Conservation (phyloP, 1,284 basidiomycete genomes). For the Ustilago lituana region DNA sequence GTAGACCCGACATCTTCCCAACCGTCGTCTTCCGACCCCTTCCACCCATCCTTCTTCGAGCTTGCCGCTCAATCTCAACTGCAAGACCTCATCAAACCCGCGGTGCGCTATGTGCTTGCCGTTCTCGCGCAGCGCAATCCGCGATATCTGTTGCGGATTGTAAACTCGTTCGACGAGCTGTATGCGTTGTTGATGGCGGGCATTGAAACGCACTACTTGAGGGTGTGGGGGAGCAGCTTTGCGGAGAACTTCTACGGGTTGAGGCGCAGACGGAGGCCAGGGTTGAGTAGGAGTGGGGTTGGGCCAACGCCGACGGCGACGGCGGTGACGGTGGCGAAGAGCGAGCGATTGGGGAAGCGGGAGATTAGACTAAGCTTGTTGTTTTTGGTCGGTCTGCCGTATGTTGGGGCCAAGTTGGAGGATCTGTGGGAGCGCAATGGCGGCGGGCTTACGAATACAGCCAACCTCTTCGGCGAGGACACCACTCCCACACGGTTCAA, state of each 20-base stretch:
- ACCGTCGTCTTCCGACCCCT: slow-evolving; percentile 50
- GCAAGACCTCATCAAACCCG: slow-evolving; percentile 88
- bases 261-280: slow-evolving; percentile 78
- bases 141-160: slow-evolving; percentile 86
- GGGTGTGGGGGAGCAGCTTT: slow-evolving; percentile 82
- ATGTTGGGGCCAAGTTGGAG: slow-evolving; percentile 84
- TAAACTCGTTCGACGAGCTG: slow-evolving; percentile 95
- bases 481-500: slow-evolving; percentile 1
- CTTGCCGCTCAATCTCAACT: slow-evolving; percentile 95
- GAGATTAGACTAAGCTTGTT: slow-evolving; percentile 42
- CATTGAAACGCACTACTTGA: slow-evolving; percentile 88
- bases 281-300: slow-evolving; percentile 54
- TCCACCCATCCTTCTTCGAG: slow-evolving; percentile 92
- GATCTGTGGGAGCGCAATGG: slow-evolving; percentile 91
- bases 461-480: slow-evolving; percentile 71
- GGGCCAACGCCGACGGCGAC: slow-evolving; percentile 19
- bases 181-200: slow-evolving; percentile 87
- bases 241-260: slow-evolving; percentile 92
- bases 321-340: slow-evolving; percentile 6
- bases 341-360: slow-evolving; percentile 41
- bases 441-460: slow-evolving; percentile 74
- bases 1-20: slow-evolving; percentile 55
- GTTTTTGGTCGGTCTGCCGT: slow-evolving; percentile 83
- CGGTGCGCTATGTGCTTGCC: slow-evolving; percentile 88
- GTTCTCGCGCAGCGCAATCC: slow-evolving; percentile 96